Conservation (phyloP, 2,329 filamentous ascomycete species). For the Orbilia javanica region DNA sequence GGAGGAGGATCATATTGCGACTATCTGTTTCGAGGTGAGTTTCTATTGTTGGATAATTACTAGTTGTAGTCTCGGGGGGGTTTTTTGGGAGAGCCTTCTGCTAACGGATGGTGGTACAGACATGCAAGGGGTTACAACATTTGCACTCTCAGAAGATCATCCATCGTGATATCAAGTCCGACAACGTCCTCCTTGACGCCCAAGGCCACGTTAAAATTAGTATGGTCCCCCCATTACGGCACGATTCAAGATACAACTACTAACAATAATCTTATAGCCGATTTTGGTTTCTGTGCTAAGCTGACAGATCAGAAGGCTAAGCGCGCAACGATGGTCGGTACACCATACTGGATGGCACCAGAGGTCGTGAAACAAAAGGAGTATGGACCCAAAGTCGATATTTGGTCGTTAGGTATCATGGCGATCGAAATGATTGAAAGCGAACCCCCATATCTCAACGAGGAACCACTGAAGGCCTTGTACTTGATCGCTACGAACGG, state of each 20-base stretch:
- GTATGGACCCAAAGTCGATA: constrained; percentile 97
- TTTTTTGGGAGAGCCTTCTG: neutral
- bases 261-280: constrained; percentile 72
- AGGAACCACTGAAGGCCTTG: constrained; percentile 95
- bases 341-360: constrained; percentile 99
- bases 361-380: constrained; percentile 99
- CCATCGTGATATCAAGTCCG: constrained; percentile 98
- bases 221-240: constrained; percentile 69
- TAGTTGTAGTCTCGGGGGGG: no score
- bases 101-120: constrained; percentile 70
- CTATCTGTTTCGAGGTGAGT: constrained; percentile 92
- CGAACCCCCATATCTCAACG: constrained; percentile 96
- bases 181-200: constrained; percentile 94
- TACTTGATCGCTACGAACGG: constrained; percentile 99
- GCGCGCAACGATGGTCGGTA: constrained; percentile 98
- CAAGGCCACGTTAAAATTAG: constrained; percentile 98
- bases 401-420: constrained; percentile 99
- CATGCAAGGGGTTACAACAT: constrained; percentile 93
- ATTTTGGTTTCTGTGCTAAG: constrained; percentile 99
- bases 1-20: constrained; percentile 96
- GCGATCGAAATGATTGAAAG: constrained; percentile 99
- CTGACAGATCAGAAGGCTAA: constrained; percentile 96
- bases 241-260: neutral
- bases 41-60: constrained; percentile 2
- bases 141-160: constrained; percentile 97